These are phyloP conservation scores for Kazachstania martiniae DNA, from an alignment of 805 yeast species.

Conservation along the genomic window DNA sequence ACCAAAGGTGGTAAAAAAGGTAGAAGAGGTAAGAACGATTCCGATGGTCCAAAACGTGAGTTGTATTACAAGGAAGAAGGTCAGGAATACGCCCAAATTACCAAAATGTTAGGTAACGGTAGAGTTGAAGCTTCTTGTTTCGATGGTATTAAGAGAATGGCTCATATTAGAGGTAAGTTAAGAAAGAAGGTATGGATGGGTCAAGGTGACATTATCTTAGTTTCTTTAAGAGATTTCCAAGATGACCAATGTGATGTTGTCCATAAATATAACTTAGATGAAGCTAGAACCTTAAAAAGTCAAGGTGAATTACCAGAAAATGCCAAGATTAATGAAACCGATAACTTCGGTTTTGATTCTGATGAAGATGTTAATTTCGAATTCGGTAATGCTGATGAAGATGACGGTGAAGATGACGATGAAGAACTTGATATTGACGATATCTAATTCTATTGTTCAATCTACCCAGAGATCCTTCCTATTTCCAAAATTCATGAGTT, in stretches of 20 bases:
- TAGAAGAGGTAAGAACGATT: conserved; percentile 96
- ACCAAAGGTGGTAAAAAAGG: conserved; percentile 77
- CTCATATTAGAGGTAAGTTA: conserved; percentile 96
- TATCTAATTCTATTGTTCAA: conserved; percentile 60
- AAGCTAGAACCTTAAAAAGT: conserved; percentile 90
- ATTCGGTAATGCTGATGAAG: conserved; percentile 87
- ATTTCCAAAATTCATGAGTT: too few species aligned
- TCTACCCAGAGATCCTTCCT: too few species aligned
- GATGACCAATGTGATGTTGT: conserved; percentile 97
- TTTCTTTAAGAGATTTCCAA: conserved; percentile 95
- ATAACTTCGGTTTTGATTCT: conserved; percentile 90
- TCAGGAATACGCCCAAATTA: conserved; percentile 96
- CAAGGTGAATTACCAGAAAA: conserved; percentile 96
- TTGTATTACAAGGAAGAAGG: conserved; percentile 86
- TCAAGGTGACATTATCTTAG: conserved; percentile 94
- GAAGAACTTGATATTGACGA: conserved; percentile 84
- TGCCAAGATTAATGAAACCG: conserved; percentile 96
- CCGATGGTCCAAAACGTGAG: conserved; percentile 87
- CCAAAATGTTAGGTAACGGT: conserved; percentile 97
- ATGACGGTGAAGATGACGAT: conserved; percentile 54
- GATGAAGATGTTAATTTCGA: conserved; percentile 97
- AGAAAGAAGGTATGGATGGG: conserved; percentile 99
- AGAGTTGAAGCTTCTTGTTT: conserved; percentile 92
- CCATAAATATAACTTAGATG: conserved; percentile 93
- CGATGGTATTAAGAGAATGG: conserved; percentile 89